These are phyloP conservation scores for Thielaviopsis musarum DNA, from an alignment of 2,329 filamentous ascomycete genomes.

Conservation along the genomic window DNA sequence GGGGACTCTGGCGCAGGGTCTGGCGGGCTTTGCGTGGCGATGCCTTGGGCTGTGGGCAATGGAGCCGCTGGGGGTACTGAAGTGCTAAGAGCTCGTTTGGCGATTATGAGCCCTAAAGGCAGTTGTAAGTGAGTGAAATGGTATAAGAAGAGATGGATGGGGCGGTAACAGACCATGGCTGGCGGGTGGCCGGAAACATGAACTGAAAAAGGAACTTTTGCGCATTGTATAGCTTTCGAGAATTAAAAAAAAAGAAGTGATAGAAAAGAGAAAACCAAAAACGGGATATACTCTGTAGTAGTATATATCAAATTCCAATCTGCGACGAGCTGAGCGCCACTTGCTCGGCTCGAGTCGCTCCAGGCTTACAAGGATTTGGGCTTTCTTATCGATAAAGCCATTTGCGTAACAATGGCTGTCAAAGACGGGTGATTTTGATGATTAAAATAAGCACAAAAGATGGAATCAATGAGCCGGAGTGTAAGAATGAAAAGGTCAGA, in stretches of 20 bases:
- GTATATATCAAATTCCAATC: background rate
- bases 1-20: background rate
- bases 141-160: background rate
- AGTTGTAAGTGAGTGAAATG: background rate
- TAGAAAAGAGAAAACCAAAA: background rate
- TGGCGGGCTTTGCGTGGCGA: background rate
- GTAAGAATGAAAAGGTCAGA: too few species aligned
- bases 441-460: too few species aligned
- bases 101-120: background rate
- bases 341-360: background rate
- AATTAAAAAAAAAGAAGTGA: background rate
- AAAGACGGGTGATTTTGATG: background rate
- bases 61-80: background rate
- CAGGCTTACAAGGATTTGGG: background rate
- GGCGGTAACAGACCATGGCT: background rate
- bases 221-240: background rate
- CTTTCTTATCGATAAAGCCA: background rate
- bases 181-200: background rate
- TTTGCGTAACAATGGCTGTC: background rate
- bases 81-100: background rate
- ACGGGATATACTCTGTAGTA: background rate
- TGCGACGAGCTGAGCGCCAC: background rate
- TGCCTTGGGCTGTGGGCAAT: background rate
- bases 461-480: too few species aligned
- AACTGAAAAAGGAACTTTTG: background rate